These are phyloP conservation scores for Pleurotus tuoliensis DNA, from an alignment of 768 basidiomycete genomes.

Conservation along the genomic window DNA sequence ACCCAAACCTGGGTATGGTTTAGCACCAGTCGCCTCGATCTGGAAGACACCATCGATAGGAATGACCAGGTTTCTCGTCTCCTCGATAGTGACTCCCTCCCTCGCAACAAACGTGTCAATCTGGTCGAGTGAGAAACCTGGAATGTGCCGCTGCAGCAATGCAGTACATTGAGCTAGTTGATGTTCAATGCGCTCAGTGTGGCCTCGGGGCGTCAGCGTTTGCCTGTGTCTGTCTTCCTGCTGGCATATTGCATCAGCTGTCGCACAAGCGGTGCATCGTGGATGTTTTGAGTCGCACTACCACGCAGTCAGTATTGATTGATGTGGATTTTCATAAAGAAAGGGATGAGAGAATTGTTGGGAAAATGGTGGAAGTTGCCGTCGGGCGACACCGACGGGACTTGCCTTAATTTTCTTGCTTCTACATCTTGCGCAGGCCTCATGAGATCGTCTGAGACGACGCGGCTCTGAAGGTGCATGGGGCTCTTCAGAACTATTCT, in stretches of 20 bases:
- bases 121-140: slow-evolving; percentile 61
- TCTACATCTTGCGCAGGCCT: slow-evolving; percentile 90
- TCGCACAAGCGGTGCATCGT: slow-evolving; percentile 79
- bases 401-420: slow-evolving; percentile 95
- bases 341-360: slow-evolving; percentile 17
- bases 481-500: slow-evolving; percentile 53
- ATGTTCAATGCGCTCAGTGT: slow-evolving; percentile 78
- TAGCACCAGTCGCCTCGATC: slow-evolving; percentile 18
- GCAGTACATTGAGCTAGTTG: slow-evolving; percentile 77
- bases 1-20: not conserved
- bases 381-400: slow-evolving; percentile 69
- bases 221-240: slow-evolving; percentile 88
- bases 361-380: slow-evolving; percentile 66
- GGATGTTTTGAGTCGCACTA: slow-evolving; percentile 93
- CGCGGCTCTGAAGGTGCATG: slow-evolving; percentile 65
- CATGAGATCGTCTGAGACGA: slow-evolving; percentile 82
- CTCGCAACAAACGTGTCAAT: slow-evolving; percentile 62
- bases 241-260: slow-evolving; percentile 74
- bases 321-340: slow-evolving; percentile 34
- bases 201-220: slow-evolving; percentile 80
- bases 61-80: not conserved
- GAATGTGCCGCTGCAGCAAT: slow-evolving; percentile 70
- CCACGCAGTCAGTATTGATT: slow-evolving; percentile 22
- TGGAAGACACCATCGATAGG: slow-evolving; percentile 12
- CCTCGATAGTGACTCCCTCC: slow-evolving; percentile 58